These are phyloP conservation scores for Penicillium expansum DNA, from an alignment of 2,329 filamentous ascomycete genomes.

Conservation along the genomic window DNA sequence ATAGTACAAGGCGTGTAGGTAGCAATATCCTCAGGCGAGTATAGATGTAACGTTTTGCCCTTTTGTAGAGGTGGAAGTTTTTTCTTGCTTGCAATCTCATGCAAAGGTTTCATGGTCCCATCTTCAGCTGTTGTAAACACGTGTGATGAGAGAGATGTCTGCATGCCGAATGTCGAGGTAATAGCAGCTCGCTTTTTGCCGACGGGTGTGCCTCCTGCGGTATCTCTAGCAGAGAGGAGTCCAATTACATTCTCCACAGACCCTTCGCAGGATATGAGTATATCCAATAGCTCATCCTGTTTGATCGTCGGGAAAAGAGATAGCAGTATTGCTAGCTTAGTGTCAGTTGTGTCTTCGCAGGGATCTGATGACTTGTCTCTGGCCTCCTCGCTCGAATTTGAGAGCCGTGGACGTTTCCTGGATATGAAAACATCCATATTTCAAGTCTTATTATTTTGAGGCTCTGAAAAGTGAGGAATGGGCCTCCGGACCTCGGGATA, in stretches of 20 bases:
- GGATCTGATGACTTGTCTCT: slow-evolving; percentile 11
- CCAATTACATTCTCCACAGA: slow-evolving; percentile 65
- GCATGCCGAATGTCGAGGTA: slow-evolving; percentile 50
- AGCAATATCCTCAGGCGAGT: slow-evolving; percentile 75
- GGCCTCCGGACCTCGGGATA: neutral
- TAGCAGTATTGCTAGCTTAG: slow-evolving; percentile 79
- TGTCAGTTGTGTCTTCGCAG: slow-evolving; percentile 77
- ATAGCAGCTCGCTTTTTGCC: slow-evolving; percentile 38
- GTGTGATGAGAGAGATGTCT: slow-evolving; percentile 60
- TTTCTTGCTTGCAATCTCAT: neutral
- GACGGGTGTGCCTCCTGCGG: slow-evolving; percentile 6
- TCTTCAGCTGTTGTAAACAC: slow-evolving; percentile 48
- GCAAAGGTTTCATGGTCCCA: slow-evolving; percentile 19
- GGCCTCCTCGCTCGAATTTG: slow-evolving; percentile 3
- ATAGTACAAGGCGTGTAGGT: slow-evolving; percentile 85
- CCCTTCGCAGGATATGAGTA: slow-evolving; percentile 74
- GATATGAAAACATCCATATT: slow-evolving; percentile 44
- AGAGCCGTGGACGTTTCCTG: slow-evolving; percentile 35
- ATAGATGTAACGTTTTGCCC: slow-evolving; percentile 80
- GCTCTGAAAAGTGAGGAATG: neutral
- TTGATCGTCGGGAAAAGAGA: slow-evolving; percentile 68
- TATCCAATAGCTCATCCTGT: slow-evolving; percentile 70
- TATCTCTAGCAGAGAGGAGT: slow-evolving; percentile 46
- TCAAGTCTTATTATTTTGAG: neutral
- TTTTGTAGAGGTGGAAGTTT: slow-evolving; percentile 61